Conservation (phyloP, 2,329 filamentous ascomycete species). For the Fusarium longipes region DNA sequence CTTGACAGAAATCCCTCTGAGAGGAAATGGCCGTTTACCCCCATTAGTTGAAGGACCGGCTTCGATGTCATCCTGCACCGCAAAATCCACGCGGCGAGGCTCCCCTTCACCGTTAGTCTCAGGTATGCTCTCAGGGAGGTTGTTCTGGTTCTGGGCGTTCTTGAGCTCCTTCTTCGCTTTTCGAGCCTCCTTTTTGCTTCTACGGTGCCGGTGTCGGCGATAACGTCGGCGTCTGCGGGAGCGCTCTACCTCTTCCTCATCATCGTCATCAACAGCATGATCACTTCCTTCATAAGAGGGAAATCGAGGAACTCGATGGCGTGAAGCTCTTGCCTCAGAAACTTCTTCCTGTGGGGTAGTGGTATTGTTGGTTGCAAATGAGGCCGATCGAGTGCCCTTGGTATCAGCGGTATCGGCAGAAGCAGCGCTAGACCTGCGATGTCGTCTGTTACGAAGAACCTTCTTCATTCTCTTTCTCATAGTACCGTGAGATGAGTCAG, state of each 20-base stretch:
- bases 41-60: slow-evolving; percentile 26
- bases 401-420: slow-evolving; percentile 68
- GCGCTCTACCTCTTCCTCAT: slow-evolving; percentile 56
- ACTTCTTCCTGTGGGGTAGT: slow-evolving; percentile 53
- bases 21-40: slow-evolving; percentile 61
- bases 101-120: slow-evolving; percentile 51
- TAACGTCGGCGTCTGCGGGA: slow-evolving; percentile 52
- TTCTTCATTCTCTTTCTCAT: slow-evolving; percentile 81
- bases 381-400: slow-evolving; percentile 54
- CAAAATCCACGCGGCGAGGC: slow-evolving; percentile 70
- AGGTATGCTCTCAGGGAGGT: slow-evolving; percentile 44
- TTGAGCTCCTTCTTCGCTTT: slow-evolving; percentile 42
- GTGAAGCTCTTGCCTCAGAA: slow-evolving; percentile 54
- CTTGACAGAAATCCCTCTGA: slow-evolving; percentile 73
- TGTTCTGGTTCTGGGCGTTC: slow-evolving; percentile 48
- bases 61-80: slow-evolving; percentile 50
- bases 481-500: slow-evolving; percentile 66
- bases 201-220: slow-evolving; percentile 53
- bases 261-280: slow-evolving; percentile 57
- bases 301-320: slow-evolving; percentile 52
- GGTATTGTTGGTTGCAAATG: slow-evolving; percentile 54
- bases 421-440: slow-evolving; percentile 80
- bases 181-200: slow-evolving; percentile 58
- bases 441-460: slow-evolving; percentile 76
- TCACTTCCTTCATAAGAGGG: slow-evolving; percentile 55